phyloP scores from a whole-genome alignment of 2,329 filamentous ascomycete species.

The Plectosphaerella cucumerina region DNA sequence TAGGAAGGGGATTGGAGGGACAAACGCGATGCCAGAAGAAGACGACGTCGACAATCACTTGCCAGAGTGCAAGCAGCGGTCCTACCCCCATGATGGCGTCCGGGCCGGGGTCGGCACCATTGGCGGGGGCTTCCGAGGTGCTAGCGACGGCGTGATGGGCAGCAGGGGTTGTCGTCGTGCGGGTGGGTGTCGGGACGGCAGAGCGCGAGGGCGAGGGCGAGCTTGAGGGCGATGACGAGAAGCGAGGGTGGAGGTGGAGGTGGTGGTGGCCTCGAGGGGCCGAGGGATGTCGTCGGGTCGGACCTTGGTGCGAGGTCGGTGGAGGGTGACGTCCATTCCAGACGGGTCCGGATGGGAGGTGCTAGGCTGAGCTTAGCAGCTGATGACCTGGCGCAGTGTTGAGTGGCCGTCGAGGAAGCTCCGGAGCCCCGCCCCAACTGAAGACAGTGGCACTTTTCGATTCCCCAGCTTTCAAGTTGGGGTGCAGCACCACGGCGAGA shows the following conservation, averaged over 20 bases:
- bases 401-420: too few relatives aligned
- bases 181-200: background rate
- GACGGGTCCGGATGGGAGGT: too few relatives aligned
- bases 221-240: background rate
- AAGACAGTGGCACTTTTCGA: background rate
- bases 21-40: conserved; percentile 60
- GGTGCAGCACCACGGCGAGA: too few relatives aligned
- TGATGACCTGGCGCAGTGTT: too few relatives aligned
- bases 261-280: background rate
- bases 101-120: background rate
- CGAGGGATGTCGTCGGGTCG: background rate
- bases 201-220: background rate
- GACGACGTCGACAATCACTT: conserved; percentile 57
- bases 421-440: too few relatives aligned
- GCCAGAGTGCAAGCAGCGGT: conserved; percentile 48
- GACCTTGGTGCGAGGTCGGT: too few relatives aligned
- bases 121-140: background rate
- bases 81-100: conserved; percentile 33
- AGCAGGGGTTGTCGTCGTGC: too few relatives aligned
- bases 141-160: too few relatives aligned
- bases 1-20: background rate
- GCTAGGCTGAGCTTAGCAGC: too few relatives aligned
- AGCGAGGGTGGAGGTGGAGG: background rate
- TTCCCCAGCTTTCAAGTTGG: background rate
- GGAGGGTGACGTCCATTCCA: too few relatives aligned